phyloP scores from a whole-genome alignment of 2,329 filamentous ascomycete genomes.

The Penicillium concentricum region DNA sequence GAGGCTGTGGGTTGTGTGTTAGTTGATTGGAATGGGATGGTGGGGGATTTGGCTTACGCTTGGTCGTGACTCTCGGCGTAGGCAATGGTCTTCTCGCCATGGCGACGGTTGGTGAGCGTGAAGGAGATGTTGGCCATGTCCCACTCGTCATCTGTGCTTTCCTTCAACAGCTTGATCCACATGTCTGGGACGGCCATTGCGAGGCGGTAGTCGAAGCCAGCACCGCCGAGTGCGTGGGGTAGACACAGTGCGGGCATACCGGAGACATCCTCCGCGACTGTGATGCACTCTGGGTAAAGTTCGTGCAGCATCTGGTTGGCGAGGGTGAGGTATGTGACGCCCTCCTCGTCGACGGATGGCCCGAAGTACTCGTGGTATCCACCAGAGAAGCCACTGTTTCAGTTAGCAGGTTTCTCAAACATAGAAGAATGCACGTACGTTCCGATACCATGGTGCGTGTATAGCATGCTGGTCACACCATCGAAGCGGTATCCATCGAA shows the following conservation, averaged over 20 bases:
- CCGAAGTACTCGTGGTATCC: slow-evolving; percentile 99
- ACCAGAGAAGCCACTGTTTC: slow-evolving; percentile 80
- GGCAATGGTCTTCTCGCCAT: slow-evolving; percentile 97
- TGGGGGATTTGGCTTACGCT: slow-evolving; percentile 64
- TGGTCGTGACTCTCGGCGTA: slow-evolving; percentile 98
- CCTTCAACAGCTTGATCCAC: slow-evolving; percentile 98
- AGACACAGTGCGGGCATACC: slow-evolving; percentile 98
- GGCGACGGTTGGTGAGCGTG: slow-evolving; percentile 86
- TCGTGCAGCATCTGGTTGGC: slow-evolving; percentile 93
- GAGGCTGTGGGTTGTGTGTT: slow-evolving; percentile 55
- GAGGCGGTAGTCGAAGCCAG: slow-evolving; percentile 95
- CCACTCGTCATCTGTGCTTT: slow-evolving; percentile 87
- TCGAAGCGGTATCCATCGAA: slow-evolving; percentile 99
- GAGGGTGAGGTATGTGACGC: slow-evolving; percentile 90
- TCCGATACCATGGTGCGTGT: slow-evolving; percentile 92
- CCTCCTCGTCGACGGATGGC: slow-evolving; percentile 82
- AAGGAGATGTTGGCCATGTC: slow-evolving; percentile 81
- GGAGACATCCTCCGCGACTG: slow-evolving; percentile 94
- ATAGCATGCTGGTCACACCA: slow-evolving; percentile 98
- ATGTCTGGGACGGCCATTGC: slow-evolving; percentile 98
- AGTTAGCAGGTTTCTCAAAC: not conserved
- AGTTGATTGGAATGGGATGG: not conserved
- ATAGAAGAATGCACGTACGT: slow-evolving; percentile 61
- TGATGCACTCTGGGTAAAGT: slow-evolving; percentile 85
- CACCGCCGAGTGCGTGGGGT: slow-evolving; percentile 77